Evolutionary conservation across 768 basidiomycete genomes (phyloP), one percentile per base, ranked within the genome.

Genomic region (Pholiota conissans): DNA sequence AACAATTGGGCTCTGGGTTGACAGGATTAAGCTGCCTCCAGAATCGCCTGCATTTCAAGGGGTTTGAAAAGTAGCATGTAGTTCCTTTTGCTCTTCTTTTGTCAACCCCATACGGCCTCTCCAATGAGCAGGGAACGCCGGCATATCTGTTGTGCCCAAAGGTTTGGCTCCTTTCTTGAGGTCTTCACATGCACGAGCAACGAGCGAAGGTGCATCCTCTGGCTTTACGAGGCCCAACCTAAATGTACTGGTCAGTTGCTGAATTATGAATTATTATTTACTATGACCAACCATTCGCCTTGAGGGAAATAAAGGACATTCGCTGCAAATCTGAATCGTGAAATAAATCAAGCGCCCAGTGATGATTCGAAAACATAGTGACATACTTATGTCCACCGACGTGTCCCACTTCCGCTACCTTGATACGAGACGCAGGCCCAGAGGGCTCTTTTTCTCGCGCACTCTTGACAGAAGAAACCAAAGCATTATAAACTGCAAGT

Each of bases 371-470:
- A 18, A 4, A 50, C 42, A 24, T 42, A 24, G 26, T 52, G 20
- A 61, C 55, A 55, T 57, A 67, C 91, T 90, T 79, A 71, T 95
- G 92, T 24, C 91, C 91, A 0, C 93, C 92, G 50, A 95, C 85
- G 69, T 95, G 92, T 2, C 81, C 88, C 5, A 87, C 81, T 61
- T 91, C 84, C 3, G 83, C 83, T 1, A 93, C 74, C 77, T 77
- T 63, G 59, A 84, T 58, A 35, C 66, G 60, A 5, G 59, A 61
- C 0, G 69, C 66, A 2, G 63, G 51, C 8, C 70, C 68, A 35
- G n/a, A 42, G 1, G 70, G 65, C 30, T 76, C 65, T 9, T 30
- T 59, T 45, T 70, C 58, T 20, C 67, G 69, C 49, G 78, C 76
- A 37, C 65, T 70, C 35, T 67, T 67, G 6, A 89, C 69, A 65